A percentile compares a stretch with the other conserved stretches of the same genome.
Evolutionary conservation across 1,139 yeast species (phyloP).

Genomic region (Hansenula lynferdii): DNA sequence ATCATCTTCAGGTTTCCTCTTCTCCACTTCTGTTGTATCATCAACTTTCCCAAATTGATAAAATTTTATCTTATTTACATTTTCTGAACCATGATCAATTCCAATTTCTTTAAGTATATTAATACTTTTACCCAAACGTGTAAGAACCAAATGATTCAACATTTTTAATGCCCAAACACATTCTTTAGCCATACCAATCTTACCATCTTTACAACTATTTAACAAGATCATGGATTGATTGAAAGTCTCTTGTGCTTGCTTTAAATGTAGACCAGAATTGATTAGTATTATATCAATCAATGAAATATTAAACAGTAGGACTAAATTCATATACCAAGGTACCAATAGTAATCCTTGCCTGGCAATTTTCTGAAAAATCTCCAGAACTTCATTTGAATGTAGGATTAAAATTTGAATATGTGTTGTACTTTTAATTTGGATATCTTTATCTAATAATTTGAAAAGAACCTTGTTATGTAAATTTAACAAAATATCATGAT

Average conservation of each 20-base stretch:
- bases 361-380: slow-evolving; percentile 31
- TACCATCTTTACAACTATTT: slow-evolving; percentile 12
- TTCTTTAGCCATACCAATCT: slow-evolving; percentile 50
- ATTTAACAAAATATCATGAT: slow-evolving; percentile 24
- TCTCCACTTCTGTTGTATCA: slow-evolving; percentile 5
- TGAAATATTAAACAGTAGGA: slow-evolving; percentile 44
- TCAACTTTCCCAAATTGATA: slow-evolving; percentile 38
- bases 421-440: slow-evolving; percentile 7
- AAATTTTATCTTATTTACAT: slow-evolving; percentile 46
- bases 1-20: slow-evolving; percentile 1
- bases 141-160: slow-evolving; percentile 45
- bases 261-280: slow-evolving; percentile 31
- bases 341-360: slow-evolving; percentile 32
- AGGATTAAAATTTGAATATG: slow-evolving; percentile 32
- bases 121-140: slow-evolving; percentile 41
- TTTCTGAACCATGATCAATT: slow-evolving; percentile 52
- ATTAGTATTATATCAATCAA: slow-evolving; percentile 41
- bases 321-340: slow-evolving; percentile 54
- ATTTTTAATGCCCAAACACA: slow-evolving; percentile 61
- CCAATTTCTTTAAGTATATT: slow-evolving; percentile 37
- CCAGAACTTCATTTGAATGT: slow-evolving; percentile 34
- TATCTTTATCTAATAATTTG: slow-evolving; percentile 13
- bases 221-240: slow-evolving; percentile 23
- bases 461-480: slow-evolving; percentile 22
- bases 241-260: slow-evolving; percentile 20